Evolutionary conservation across 169 alveolate species (phyloP).

Genomic region (Plasmodium coatneyi): DNA sequence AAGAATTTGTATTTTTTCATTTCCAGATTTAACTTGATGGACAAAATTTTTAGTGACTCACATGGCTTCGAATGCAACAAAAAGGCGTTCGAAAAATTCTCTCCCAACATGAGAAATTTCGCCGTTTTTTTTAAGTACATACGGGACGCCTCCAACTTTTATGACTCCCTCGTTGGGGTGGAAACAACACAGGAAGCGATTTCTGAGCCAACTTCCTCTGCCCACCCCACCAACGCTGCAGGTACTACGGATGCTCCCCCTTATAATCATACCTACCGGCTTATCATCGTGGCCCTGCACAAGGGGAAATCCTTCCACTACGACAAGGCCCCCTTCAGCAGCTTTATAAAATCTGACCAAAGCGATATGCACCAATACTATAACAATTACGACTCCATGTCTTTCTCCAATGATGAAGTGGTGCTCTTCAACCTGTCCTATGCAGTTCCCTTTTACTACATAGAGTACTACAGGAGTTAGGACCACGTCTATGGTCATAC

Average conservation of each 20-base stretch:
- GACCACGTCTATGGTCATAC: neutral
- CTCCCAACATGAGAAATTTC: constrained; percentile 32
- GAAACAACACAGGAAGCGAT: neutral
- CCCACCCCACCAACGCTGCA: neutral
- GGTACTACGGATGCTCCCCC: neutral
- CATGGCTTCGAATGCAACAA: constrained; percentile 66
- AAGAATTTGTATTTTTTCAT: constrained; percentile 49
- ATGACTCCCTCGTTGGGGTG: constrained; percentile 23
- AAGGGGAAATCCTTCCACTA: constrained; percentile 57
- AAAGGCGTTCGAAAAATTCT: constrained; percentile 13
- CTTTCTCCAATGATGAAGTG: constrained; percentile 24
- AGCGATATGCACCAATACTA: constrained; percentile 40
- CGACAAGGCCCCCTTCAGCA: constrained; percentile 16
- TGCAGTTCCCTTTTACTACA: constrained; percentile 71
- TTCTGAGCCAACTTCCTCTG: neutral
- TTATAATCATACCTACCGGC: constrained; percentile 1
- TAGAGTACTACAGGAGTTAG: constrained; percentile 27
- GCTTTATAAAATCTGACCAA: constrained; percentile 4
- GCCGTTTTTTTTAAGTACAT: constrained; percentile 54
- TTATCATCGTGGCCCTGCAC: constrained; percentile 61
- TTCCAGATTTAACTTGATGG: constrained; percentile 42
- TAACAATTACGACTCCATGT: constrained; percentile 53
- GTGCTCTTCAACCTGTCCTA: constrained; percentile 55
- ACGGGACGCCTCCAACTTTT: constrained; percentile 44
- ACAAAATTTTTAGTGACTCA: constrained; percentile 58